Evolutionary conservation across 345 rosid species (phyloP).

Genomic region (Nasturtium officinale): DNA sequence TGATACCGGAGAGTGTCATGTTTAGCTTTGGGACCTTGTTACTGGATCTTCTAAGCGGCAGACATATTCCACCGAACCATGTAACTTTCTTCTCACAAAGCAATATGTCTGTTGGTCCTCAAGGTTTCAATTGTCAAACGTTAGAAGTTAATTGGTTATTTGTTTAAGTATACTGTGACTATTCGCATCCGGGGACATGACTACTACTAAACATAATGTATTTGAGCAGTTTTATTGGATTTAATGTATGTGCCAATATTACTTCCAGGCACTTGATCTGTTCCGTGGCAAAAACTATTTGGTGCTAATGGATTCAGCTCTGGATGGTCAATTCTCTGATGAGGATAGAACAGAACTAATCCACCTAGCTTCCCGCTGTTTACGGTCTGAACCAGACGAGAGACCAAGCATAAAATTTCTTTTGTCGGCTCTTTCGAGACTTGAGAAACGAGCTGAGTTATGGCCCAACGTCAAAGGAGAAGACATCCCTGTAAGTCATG

Average conservation of each 20-base stretch:
- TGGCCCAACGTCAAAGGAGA: conserved; percentile 39
- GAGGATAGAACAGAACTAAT: conserved; percentile 94
- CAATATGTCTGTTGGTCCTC: conserved; percentile 20
- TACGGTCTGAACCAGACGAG: conserved; percentile 88
- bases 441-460: conserved; percentile 86
- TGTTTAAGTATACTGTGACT: conserved; percentile 15
- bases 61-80: conserved; percentile 97
- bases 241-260: background rate
- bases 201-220: background rate
- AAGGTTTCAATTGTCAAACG: conserved; percentile 10
- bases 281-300: conserved; percentile 87
- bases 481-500: conserved; percentile 35
- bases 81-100: conserved; percentile 51
- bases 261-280: conserved; percentile 92
- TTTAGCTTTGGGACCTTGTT: conserved; percentile 97
- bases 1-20: conserved; percentile 85
- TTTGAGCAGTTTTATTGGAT: background rate
- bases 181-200: conserved; percentile 11
- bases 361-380: conserved; percentile 84
- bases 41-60: conserved; percentile 96
- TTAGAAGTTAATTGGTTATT: conserved; percentile 3
- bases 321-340: conserved; percentile 93
- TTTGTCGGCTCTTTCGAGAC: conserved; percentile 67
- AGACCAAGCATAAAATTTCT: conserved; percentile 95
- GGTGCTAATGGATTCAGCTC: conserved; percentile 94